Conservation (phyloP, 495 filamentous ascomycete species). For the Daldinia bambusicola region DNA sequence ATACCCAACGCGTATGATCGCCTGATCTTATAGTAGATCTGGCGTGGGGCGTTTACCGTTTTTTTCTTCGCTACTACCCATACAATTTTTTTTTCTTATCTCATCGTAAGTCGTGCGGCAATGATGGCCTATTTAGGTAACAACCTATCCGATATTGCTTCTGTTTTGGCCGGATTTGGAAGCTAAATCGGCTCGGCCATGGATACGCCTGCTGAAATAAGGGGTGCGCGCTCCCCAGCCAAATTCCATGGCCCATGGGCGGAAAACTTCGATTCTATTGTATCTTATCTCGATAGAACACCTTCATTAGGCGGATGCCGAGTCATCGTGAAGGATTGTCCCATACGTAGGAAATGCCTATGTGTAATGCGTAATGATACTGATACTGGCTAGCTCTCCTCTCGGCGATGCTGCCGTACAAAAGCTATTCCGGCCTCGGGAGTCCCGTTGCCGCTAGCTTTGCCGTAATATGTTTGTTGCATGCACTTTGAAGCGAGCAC, state of each 20-base stretch:
- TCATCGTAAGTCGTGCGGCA: constrained; percentile 28
- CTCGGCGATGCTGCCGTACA: constrained; percentile 40
- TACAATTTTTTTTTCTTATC: constrained; percentile 22
- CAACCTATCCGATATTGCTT: constrained; percentile 27
- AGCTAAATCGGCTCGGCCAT: constrained; percentile 34
- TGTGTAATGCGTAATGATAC: constrained; percentile 38
- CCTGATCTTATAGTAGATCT: constrained; percentile 45
- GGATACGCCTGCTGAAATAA: constrained; percentile 13
- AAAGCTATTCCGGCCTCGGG: constrained; percentile 43
- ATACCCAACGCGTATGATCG: constrained; percentile 37
- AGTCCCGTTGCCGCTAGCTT: constrained; percentile 25
- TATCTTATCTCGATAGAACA: constrained; percentile 2
- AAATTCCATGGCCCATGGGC: constrained; percentile 2
- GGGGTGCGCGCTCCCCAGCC: constrained; percentile 24
- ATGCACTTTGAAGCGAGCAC: constrained; percentile 37
- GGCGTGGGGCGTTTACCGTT: constrained; percentile 42
- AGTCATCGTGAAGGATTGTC: constrained; percentile 9
- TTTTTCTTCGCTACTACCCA: constrained; percentile 20
- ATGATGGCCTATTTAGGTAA: constrained; percentile 36
- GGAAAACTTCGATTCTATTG: background rate
- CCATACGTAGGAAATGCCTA: constrained; percentile 18
- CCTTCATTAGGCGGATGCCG: background rate
- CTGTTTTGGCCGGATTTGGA: constrained; percentile 37
- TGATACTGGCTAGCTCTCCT: constrained; percentile 23
- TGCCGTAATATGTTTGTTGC: constrained; percentile 29